Evolutionary conservation across 176 grass and related monocot species (phyloP), one percentile per base, ranked within the genome.

Genomic region (Raddia distichophylla): DNA sequence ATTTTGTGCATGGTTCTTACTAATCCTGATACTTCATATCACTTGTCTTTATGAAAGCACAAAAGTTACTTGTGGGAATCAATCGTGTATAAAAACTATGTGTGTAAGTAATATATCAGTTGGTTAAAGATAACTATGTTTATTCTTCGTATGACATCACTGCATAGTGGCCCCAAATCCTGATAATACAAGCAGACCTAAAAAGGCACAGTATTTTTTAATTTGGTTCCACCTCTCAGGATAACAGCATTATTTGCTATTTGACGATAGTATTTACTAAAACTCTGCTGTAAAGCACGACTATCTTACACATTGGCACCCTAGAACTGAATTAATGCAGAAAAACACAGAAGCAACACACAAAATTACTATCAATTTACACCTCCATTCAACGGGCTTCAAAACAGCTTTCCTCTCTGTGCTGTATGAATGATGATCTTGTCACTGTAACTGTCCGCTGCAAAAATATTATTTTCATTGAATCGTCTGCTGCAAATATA

Each of bases 321-420:
- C 8, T 54, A 11, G 16, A 62, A 51, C 46, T 47, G 20, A 63
- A 4, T 67, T 51, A 40, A 3, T 53, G 32, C 18, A 34, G 12
- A 50, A 40, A 76, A 45, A 64, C n/a, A 76, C 43, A 70, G 27
- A 70, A 60, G 44, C 43, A 70, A 85, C 63, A 20, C 20, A 34
- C 37, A 18, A 34, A 17, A 53, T 10, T 42, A 13, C 22, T 58
- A 50, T 22, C 69, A 53, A 49, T 64, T 18, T 54, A 3, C 54
- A 49, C 2, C 17, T 80, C 71, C 9, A 80, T 45, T 49, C 53
- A 22, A n/a, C 42, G 11, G 64, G 6, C 19, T 59, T 57, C 16
- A 79, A 79, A 33, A 74, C 54, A 47, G 3, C 49, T 57, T 16
- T 45, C 11, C 54, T 59, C 20, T 60, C 4, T 79, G 45, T 52